Percentiles rank a stretch among this genome's conserved stretches.
Evolutionary conservation across 2,329 filamentous ascomycete species (phyloP).

Genomic region (Colletotrichum magnum): DNA sequence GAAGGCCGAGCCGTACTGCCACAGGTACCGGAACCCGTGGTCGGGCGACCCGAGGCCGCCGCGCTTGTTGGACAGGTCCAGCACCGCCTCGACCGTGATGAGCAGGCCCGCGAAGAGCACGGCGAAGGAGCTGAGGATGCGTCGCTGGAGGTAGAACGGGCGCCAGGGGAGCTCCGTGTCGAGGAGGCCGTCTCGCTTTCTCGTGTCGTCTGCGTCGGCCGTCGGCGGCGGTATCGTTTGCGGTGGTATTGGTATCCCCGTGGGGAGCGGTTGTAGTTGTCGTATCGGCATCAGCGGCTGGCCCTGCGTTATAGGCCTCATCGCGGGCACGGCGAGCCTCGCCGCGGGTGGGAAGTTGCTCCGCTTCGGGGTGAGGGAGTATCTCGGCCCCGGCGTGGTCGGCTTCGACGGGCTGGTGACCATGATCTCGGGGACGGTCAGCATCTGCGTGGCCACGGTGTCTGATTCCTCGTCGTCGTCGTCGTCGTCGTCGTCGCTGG

Average conservation of each 20-base stretch:
- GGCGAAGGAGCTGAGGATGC: slow-evolving; percentile 49
- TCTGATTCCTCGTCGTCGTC: background rate
- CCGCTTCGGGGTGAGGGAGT: slow-evolving; percentile 22
- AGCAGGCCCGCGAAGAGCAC: slow-evolving; percentile 48
- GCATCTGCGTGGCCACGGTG: background rate
- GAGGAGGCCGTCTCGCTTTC: slow-evolving; percentile 41
- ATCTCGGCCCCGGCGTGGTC: slow-evolving; percentile 14
- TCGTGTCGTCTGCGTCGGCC: background rate
- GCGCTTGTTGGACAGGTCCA: slow-evolving; percentile 49
- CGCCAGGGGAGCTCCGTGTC: slow-evolving; percentile 52
- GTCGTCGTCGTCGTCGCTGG: background rate
- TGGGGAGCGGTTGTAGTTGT: background rate
- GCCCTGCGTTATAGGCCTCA: slow-evolving; percentile 15
- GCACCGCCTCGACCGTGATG: slow-evolving; percentile 48
- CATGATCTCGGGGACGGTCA: slow-evolving; percentile 32
- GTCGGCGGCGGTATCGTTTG: background rate
- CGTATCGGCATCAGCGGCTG: slow-evolving; percentile 1
- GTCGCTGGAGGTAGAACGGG: slow-evolving; percentile 52
- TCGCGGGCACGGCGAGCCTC: slow-evolving; percentile 16
- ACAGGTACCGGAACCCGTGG: slow-evolving; percentile 50
- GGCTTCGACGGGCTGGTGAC: slow-evolving; percentile 27
- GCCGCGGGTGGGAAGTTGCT: slow-evolving; percentile 2
- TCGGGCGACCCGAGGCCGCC: slow-evolving; percentile 47
- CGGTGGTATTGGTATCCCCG: slow-evolving; percentile 12
- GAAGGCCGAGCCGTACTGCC: slow-evolving; percentile 53